Evolutionary conservation across 2,329 filamentous ascomycete species (phyloP).

Genomic region (Hypoxylon sp.): DNA sequence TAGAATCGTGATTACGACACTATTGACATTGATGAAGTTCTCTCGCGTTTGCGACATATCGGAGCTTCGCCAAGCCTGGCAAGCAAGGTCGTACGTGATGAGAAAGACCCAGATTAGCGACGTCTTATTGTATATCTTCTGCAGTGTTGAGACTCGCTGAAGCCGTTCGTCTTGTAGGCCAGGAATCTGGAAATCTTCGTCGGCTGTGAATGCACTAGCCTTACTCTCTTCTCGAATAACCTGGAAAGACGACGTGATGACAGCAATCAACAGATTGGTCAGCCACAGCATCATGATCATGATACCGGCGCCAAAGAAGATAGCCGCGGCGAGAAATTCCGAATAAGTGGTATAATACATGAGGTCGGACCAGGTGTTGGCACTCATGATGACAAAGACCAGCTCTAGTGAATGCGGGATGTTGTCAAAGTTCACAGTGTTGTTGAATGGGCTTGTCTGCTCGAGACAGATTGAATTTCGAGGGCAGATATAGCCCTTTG

Average conservation of each 20-base stretch:
- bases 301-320: conserved; percentile 78
- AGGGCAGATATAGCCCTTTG: conserved; percentile 91
- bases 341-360: conserved; percentile 94
- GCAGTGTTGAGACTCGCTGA: conserved; percentile 60
- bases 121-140: conserved; percentile 77
- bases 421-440: conserved; percentile 93
- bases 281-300: conserved; percentile 97
- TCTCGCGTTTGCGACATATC: conserved; percentile 70
- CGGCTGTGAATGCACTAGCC: conserved; percentile 87
- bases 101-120: conserved; percentile 79
- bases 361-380: conserved; percentile 93
- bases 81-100: conserved; percentile 81
- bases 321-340: conserved; percentile 84
- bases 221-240: conserved; percentile 97
- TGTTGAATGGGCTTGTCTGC: conserved; percentile 78
- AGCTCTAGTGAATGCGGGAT: conserved; percentile 90
- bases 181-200: conserved; percentile 60
- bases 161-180: conserved; percentile 51
- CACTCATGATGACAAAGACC: conserved; percentile 98
- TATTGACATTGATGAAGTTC: conserved; percentile 73
- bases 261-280: conserved; percentile 91
- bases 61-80: conserved; percentile 79
- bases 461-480: conserved; percentile 83
- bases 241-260: conserved; percentile 98
- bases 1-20: conserved; percentile 78